Conservation (phyloP, 2,329 filamentous ascomycete genomes). For the Shiraia bambusicola region DNA sequence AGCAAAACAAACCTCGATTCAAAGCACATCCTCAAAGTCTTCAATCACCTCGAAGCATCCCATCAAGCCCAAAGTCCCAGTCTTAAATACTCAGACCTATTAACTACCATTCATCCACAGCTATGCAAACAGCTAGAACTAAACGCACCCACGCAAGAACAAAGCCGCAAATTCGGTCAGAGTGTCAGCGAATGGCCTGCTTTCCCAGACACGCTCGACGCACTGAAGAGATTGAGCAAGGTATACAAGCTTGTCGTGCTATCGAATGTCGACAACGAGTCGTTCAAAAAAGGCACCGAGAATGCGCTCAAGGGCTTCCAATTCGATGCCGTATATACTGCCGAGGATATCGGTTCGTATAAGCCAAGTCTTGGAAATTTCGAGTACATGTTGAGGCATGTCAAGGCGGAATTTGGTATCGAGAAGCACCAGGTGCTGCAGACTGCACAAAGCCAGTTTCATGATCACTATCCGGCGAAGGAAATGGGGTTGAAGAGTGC, state of each 20-base stretch:
- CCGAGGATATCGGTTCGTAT: slow-evolving; percentile 70
- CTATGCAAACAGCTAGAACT: slow-evolving; percentile 51
- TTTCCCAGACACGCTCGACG: slow-evolving; percentile 60
- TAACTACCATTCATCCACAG: slow-evolving; percentile 53
- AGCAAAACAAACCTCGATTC: slow-evolving; percentile 24
- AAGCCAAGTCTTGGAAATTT: slow-evolving; percentile 69
- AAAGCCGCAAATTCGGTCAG: slow-evolving; percentile 53
- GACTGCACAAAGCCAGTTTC: slow-evolving; percentile 66
- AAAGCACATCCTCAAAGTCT: slow-evolving; percentile 40
- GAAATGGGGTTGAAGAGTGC: slow-evolving; percentile 60
- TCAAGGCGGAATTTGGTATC: slow-evolving; percentile 58
- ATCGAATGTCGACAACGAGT: slow-evolving; percentile 60
- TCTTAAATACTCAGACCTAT: slow-evolving; percentile 61
- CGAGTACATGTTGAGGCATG: slow-evolving; percentile 60
- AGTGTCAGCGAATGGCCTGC: slow-evolving; percentile 58
- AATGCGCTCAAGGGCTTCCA: slow-evolving; percentile 55
- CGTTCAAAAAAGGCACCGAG: slow-evolving; percentile 52
- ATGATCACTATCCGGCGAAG: slow-evolving; percentile 68
- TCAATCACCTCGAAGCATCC: slow-evolving; percentile 50
- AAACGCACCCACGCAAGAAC: slow-evolving; percentile 41
- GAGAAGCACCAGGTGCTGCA: slow-evolving; percentile 62
- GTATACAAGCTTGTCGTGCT: slow-evolving; percentile 62
- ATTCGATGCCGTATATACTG: slow-evolving; percentile 69
- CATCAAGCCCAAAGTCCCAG: slow-evolving; percentile 58
- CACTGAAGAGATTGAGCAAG: slow-evolving; percentile 52